phyloP scores from a whole-genome alignment of 176 grass and related monocot genomes.

The Leersia perrieri region DNA sequence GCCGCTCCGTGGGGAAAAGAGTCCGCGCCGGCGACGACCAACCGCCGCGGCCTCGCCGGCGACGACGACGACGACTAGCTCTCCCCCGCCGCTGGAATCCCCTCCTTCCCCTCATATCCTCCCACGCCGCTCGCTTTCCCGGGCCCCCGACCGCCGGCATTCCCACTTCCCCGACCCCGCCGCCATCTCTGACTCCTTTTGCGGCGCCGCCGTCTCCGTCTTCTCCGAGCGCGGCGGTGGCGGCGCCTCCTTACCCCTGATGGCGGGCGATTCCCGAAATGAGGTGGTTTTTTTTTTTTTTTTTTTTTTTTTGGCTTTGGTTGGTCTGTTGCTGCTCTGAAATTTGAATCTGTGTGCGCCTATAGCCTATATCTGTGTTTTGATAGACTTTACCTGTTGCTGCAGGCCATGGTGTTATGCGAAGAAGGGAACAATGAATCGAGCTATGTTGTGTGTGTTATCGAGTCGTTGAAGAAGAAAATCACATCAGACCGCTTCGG shows the following conservation, averaged over 20 bases:
- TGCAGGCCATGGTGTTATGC: constrained; percentile 8
- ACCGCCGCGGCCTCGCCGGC: background rate
- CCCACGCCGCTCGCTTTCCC: background rate
- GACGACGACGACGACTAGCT: background rate
- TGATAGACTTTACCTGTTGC: constrained; percentile 8
- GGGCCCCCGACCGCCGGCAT: background rate
- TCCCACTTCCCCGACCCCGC: background rate
- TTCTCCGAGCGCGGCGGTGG: background rate
- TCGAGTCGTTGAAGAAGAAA: constrained; percentile 78
- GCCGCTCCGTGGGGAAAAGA: too few relatives aligned
- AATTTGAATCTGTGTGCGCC: background rate
- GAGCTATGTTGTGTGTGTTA: constrained; percentile 43
- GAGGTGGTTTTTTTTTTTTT: background rate
- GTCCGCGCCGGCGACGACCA: background rate
- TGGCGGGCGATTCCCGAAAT: background rate
- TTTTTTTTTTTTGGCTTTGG: too few relatives aligned
- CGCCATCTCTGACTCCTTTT: background rate
- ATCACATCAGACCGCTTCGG: constrained; percentile 47
- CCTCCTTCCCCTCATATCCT: background rate
- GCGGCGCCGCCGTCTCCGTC: background rate
- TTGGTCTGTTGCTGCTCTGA: background rate
- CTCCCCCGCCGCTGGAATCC: too few relatives aligned
- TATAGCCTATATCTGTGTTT: too few relatives aligned
- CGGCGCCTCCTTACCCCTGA: background rate
- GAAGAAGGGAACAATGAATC: constrained; percentile 44